phyloP scores from a whole-genome alignment of 176 grass and related monocot genomes.

The Musa acuminata region DNA sequence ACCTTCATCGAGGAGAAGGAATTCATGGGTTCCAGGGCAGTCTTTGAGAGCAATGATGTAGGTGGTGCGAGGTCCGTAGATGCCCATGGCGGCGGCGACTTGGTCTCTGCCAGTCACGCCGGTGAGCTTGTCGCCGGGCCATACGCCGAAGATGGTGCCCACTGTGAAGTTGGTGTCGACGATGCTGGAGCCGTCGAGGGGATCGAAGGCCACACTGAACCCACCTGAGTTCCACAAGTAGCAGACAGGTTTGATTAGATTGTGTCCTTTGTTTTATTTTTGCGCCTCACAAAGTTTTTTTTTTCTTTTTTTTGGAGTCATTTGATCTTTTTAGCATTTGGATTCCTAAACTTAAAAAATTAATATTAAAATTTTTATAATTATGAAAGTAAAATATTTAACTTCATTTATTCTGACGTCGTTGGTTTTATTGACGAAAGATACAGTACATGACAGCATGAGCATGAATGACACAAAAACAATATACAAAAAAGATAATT shows the following conservation, averaged over 20 bases:
- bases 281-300: too few species aligned
- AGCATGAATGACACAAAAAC: too few species aligned
- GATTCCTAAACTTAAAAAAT: too few species aligned
- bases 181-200: conserved; percentile 90
- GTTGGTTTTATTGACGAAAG: too few species aligned
- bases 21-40: conserved; percentile 83
- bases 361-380: too few species aligned
- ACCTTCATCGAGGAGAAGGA: conserved; percentile 92
- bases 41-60: conserved; percentile 89
- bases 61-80: conserved; percentile 89
- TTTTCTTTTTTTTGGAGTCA: too few species aligned
- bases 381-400: too few species aligned
- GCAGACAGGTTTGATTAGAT: too few species aligned
- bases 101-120: conserved; percentile 75
- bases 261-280: not conserved
- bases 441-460: too few species aligned
- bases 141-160: conserved; percentile 92
- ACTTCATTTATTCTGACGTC: too few species aligned
- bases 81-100: conserved; percentile 87
- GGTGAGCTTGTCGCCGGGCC: conserved; percentile 88
- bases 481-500: too few species aligned
- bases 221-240: conserved; percentile 36
- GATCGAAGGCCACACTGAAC: conserved; percentile 93
- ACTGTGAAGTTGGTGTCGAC: conserved; percentile 98
- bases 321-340: too few species aligned